Evolutionary conservation across 345 rosid species (phyloP), one percentile per base, ranked within the genome.

Genomic region (Garcia nutans): DNA sequence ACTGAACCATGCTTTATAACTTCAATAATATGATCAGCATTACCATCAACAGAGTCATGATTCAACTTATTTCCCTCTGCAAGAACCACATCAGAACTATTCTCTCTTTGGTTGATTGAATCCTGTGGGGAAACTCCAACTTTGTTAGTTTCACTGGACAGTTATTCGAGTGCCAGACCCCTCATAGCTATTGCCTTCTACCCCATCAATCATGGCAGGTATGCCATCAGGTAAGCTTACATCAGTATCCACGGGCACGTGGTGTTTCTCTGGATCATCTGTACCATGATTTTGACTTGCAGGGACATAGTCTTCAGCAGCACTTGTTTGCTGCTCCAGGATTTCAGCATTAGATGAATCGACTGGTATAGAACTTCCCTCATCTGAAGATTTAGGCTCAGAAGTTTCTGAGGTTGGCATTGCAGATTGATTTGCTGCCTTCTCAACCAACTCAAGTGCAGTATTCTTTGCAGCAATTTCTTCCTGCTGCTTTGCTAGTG

Each of bases 401-500:
- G 77, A 60, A 19, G 58, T 59, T 52, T 74, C 85, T 12, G 82
- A 23, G 52, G 52, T 65, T 63, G 63, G 80, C 55, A 68, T 64
- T 55, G 74, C 61, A 55, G 74, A 72, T 79, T 81, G 69, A 58
- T 80, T 77, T 28, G 79, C 70, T 17, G 81, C 70, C 41, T 83
- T 74, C 68, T 74, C 76, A 22, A 76, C 80, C 70, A 74, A 42
- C 79, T 85, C 83, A 9, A 79, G 47, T 23, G 86, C 79, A 15
- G 1, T 67, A 69, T 78, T 83, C 88, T 78, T 80, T 6, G 81
- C 88, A 16, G 80, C 88, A 2, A 71, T 75, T 80, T 89, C 89
- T 64, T 85, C 89, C 79, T 86, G 84, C 60, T 81, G 85, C 79
- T 86, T 81, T 37, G 85, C 97, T 68, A 85, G 84, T 65, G 82